phyloP scores from a whole-genome alignment of 768 basidiomycete genomes.

The Tubosaeta brunneosetosa region DNA sequence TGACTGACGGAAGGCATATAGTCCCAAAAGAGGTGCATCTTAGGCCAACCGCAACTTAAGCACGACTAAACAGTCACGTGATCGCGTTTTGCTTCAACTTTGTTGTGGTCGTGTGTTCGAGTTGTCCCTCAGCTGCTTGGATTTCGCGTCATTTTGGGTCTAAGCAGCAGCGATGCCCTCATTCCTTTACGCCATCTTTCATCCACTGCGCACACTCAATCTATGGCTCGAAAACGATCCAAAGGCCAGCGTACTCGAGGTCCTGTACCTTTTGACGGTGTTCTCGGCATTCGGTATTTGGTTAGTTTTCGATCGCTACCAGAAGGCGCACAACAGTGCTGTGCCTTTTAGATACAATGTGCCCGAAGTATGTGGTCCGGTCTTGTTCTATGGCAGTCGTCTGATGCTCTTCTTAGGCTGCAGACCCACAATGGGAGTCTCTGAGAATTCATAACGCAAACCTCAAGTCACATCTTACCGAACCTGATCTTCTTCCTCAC shows the following conservation, averaged over 20 bases:
- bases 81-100: conserved; percentile 5
- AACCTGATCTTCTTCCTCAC: conserved; percentile 50
- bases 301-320: conserved; percentile 70
- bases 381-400: conserved; percentile 1
- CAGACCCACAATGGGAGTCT: conserved; percentile 55
- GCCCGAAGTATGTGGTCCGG: conserved; percentile 48
- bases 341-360: conserved; percentile 57
- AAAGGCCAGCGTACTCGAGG: conserved; percentile 50
- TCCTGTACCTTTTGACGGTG: conserved; percentile 59
- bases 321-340: conserved; percentile 67
- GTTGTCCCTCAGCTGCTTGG: conserved; percentile 4
- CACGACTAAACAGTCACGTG: conserved; percentile 12
- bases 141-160: neutral
- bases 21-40: too few relatives aligned
- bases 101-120: conserved; percentile 6
- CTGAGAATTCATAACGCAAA: conserved; percentile 51
- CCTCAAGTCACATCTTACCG: conserved; percentile 60
- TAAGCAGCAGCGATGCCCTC: conserved; percentile 23
- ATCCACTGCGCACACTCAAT: conserved; percentile 50
- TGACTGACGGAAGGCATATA: too few relatives aligned
- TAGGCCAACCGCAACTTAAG: too few relatives aligned
- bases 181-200: conserved; percentile 38
- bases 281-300: conserved; percentile 79
- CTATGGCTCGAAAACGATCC: conserved; percentile 45
- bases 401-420: conserved; percentile 39